These are phyloP conservation scores for Verticillium tricorpus DNA, from an alignment of 2,329 filamentous ascomycete genomes.

Conservation along the genomic window DNA sequence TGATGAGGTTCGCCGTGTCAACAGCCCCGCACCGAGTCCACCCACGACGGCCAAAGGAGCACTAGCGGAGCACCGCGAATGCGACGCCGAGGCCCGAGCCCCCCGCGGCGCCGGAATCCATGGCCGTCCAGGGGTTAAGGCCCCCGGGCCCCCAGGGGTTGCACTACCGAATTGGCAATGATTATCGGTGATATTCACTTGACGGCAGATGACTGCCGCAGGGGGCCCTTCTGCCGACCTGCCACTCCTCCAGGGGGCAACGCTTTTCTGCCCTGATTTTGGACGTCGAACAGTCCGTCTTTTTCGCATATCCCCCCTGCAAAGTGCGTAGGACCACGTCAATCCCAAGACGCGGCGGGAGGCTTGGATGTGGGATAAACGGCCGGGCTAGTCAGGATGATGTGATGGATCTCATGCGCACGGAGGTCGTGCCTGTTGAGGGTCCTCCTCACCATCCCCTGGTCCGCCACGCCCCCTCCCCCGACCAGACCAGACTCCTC, in stretches of 20 bases:
- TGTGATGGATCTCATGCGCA: neutral
- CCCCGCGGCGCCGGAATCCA: neutral
- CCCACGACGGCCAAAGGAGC: neutral
- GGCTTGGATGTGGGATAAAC: neutral
- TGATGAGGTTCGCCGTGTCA: neutral
- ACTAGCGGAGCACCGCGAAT: neutral
- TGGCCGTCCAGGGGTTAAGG: neutral
- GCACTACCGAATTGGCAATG: neutral
- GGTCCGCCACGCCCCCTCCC: neutral
- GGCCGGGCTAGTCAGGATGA: neutral
- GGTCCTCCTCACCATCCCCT: neutral
- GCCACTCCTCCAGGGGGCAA: neutral
- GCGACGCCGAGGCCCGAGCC: neutral
- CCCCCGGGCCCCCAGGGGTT: neutral
- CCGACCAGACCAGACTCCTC: neutral
- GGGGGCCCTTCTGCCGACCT: neutral
- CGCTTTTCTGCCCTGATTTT: neutral
- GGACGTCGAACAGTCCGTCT: neutral
- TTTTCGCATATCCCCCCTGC: neutral
- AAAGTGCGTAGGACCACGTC: neutral
- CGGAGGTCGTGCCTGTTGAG: neutral
- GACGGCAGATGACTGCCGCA: constrained; percentile 1
- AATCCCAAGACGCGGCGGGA: neutral
- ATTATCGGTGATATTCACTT: neutral
- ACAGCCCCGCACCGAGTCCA: neutral